Evolutionary conservation across 192 early-diverging fungal species (phyloP).

Genomic region (Coemansia sp.): DNA sequence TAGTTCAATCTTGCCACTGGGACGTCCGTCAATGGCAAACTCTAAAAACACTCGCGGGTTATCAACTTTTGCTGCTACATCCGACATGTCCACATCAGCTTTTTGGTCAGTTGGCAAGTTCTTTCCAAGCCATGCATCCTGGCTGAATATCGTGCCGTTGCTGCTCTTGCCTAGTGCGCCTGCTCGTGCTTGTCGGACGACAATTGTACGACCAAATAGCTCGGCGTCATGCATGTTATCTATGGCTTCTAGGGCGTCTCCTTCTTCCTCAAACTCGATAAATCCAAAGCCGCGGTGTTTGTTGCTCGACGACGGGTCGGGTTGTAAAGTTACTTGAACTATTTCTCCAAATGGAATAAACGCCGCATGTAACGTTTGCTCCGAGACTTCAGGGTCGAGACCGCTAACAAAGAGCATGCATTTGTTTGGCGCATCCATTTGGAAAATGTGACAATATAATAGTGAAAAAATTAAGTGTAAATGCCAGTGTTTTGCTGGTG

Average conservation of each 20-base stretch:
- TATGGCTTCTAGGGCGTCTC: constrained; percentile 86
- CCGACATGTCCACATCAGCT: neutral
- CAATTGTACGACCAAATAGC: constrained; percentile 87
- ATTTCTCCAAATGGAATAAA: constrained; percentile 99
- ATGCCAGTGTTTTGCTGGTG: neutral
- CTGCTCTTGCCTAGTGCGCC: constrained; percentile 1
- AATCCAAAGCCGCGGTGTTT: constrained; percentile 95
- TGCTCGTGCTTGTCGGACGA: constrained; percentile 83
- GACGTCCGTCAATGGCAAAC: constrained; percentile 21
- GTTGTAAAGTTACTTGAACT: constrained; percentile 82
- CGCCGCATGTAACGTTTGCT: constrained; percentile 78
- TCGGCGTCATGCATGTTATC: constrained; percentile 95
- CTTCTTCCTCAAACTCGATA: constrained; percentile 86
- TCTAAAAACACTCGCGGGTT: constrained; percentile 44
- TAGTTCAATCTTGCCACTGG: constrained; percentile 37
- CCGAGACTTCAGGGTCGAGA: constrained; percentile 78
- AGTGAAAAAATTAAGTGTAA: neutral
- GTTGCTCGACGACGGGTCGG: constrained; percentile 77
- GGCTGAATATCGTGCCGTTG: constrained; percentile 25
- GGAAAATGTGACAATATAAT: neutral
- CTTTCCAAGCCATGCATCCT: constrained; percentile 32
- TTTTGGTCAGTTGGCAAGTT: constrained; percentile 11
- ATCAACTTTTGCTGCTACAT: neutral
- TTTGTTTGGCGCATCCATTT: constrained; percentile 40
- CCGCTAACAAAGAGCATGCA: constrained; percentile 66